Conservation (phyloP, 1,139 yeast species). For the Lodderomyces jiufengensis region DNA sequence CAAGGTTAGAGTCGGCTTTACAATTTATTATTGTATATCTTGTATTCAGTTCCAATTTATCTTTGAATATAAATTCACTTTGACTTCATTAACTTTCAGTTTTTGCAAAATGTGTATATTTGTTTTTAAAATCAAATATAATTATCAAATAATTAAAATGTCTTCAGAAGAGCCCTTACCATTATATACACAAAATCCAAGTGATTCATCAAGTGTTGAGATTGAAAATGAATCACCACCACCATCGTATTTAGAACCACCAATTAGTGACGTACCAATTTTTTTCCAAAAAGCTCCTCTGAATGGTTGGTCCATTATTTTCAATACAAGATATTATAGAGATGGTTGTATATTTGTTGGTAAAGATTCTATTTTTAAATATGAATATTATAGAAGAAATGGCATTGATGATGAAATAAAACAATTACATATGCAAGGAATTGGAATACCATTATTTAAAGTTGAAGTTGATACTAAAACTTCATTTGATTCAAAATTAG, state of each 20-base stretch:
- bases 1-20: no score
- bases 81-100: no score
- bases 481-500: constrained; percentile 5
- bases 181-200: no score
- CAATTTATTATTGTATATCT: no score
- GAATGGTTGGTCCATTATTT: constrained; percentile 8
- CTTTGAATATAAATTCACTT: no score
- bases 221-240: background rate
- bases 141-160: no score
- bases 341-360: constrained; percentile 11
- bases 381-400: constrained; percentile 7
- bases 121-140: no score
- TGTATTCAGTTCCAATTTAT: no score
- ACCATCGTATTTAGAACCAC: constrained; percentile 1
- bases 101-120: no score
- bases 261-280: constrained; percentile 2
- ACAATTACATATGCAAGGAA: constrained; percentile 9
- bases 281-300: constrained; percentile 6
- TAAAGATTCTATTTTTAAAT: constrained; percentile 9
- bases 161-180: no score
- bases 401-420: constrained; percentile 4
- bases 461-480: constrained; percentile 4
- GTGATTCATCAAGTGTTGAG: no score
- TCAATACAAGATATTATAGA: constrained; percentile 8
- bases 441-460: constrained; percentile 12